Base-by-base conservation (phyloP, 148 eudicot species). In the Beta vulgaris region DNA sequence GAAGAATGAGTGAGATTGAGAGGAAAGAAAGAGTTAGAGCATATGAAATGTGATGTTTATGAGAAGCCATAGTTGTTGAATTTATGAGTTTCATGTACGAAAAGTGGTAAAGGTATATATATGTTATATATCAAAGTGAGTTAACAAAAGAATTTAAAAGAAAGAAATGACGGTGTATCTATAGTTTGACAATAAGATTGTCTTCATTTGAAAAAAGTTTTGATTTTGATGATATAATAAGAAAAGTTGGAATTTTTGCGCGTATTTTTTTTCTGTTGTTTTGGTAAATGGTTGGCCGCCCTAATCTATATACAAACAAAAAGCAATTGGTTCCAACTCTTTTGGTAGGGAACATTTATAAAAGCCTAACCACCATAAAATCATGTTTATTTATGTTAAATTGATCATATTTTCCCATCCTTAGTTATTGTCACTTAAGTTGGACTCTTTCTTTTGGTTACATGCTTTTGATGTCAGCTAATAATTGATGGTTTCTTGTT, bases 11-110 rank as follows among this genome's bases (percentile, higher is more conserved):
- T 71, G 73, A 78, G 29, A 77, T 49, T 16, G 85, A 82, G 51
- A 85, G 84, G 46, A 84, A 32, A 60, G 87, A 82, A 25, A 87
- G 78, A 57, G 83, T 51, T 7, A 75, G 71, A 16, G 69, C 78
- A 66, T 84, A 87, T n/a, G 81, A 79, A 15, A 89, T 73, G 14
- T 80, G 32, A 59, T 54, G 43, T 16, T 65, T 36, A 36, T 59
- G 71, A 36, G 48, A 65, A 75, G 9, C 13, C 40, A 57, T 74
- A 78, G 75, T 79, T 37, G 2, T 54, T 40, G n/a, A 53, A 55
- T 19, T 73, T 13, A 46, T 34, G 36, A 28, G 59, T 34, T 65
- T 40, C 43, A 32, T 73, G 60, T 42, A 53, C 13, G 2, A 18
- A 43, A 68, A 32, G 39, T 39, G 57, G 31, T 10, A 74, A 48